Evolutionary conservation across 225 moss, liverwort and hornwort genomes (phyloP).

Genomic region (Sphagnum contortum): DNA sequence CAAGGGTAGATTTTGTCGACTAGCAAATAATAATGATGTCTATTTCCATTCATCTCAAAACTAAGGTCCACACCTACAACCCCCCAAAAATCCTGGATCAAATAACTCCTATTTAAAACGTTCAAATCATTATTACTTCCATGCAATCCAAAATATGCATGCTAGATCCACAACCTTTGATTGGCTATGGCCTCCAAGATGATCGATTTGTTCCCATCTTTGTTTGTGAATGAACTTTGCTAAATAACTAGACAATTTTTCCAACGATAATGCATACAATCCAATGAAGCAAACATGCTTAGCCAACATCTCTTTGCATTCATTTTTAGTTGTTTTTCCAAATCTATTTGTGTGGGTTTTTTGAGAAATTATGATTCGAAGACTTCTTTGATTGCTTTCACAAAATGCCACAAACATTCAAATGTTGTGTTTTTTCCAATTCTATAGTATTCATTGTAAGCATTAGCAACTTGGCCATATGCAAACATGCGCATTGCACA

Average conservation of each 20-base stretch:
- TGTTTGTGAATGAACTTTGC: constrained; percentile 5
- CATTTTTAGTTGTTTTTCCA: not conserved
- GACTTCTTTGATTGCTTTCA: not conserved
- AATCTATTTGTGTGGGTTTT: not conserved
- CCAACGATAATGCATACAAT: constrained; percentile 9
- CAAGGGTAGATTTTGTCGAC: too few species aligned
- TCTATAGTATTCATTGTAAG: not conserved
- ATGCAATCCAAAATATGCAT: constrained; percentile 1
- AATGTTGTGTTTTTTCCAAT: not conserved
- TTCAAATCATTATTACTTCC: constrained; percentile 2
- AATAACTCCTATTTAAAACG: not conserved
- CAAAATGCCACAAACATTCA: not conserved
- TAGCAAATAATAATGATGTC: too few species aligned
- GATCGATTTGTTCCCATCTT: not conserved
- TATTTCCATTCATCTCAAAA: too few species aligned
- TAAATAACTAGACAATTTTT: constrained; percentile 6
- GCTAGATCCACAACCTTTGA: constrained; percentile 3
- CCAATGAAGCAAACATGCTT: constrained; percentile 7
- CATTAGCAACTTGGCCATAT: not conserved
- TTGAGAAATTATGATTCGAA: not conserved
- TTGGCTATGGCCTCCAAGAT: constrained; percentile 3
- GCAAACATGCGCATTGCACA: not conserved
- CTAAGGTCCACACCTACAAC: too few species aligned
- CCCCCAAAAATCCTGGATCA: too few species aligned
- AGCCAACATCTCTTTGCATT: not conserved